Conservation (phyloP, 306 rosid species). For the Gastrolobium villosum region DNA sequence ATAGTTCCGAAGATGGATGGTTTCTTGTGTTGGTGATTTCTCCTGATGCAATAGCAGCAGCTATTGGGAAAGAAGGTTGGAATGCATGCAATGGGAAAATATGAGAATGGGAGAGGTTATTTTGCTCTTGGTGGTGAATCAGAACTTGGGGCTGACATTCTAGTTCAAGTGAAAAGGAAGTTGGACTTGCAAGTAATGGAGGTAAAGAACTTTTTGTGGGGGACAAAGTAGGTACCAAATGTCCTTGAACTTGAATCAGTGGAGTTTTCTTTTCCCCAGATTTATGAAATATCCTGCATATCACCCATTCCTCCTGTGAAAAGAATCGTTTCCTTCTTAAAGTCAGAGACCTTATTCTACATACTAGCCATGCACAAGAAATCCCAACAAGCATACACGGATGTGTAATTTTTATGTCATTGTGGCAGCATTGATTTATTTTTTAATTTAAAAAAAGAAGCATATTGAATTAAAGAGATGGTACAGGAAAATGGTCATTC, state of each 20-base stretch:
- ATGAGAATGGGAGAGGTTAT: slow-evolving; percentile 23
- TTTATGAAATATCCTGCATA: slow-evolving; percentile 83
- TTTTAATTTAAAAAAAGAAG: background rate
- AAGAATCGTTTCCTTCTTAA: background rate
- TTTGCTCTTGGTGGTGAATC: slow-evolving; percentile 4
- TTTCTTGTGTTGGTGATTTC: background rate
- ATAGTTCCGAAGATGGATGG: slow-evolving; percentile 21
- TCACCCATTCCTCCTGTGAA: slow-evolving; percentile 89
- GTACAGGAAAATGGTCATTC: background rate
- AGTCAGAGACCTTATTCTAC: background rate
- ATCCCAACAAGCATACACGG: no score
- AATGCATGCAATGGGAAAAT: slow-evolving; percentile 38
- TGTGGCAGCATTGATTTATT: background rate
- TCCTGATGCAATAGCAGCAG: background rate
- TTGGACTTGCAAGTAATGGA: slow-evolving; percentile 13
- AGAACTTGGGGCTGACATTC: slow-evolving; percentile 37
- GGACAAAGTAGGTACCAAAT: slow-evolving; percentile 5
- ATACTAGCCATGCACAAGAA: no score
- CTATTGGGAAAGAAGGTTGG: slow-evolving; percentile 15
- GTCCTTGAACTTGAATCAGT: slow-evolving; percentile 49
- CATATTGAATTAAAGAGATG: background rate
- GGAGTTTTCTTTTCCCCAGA: slow-evolving; percentile 60
- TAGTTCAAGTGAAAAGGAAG: slow-evolving; percentile 32
- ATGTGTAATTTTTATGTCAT: background rate
- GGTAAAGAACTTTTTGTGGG: slow-evolving; percentile 1